phyloP scores from a whole-genome alignment of 2,329 filamentous ascomycete genomes.

The Orbilia oligospora region DNA sequence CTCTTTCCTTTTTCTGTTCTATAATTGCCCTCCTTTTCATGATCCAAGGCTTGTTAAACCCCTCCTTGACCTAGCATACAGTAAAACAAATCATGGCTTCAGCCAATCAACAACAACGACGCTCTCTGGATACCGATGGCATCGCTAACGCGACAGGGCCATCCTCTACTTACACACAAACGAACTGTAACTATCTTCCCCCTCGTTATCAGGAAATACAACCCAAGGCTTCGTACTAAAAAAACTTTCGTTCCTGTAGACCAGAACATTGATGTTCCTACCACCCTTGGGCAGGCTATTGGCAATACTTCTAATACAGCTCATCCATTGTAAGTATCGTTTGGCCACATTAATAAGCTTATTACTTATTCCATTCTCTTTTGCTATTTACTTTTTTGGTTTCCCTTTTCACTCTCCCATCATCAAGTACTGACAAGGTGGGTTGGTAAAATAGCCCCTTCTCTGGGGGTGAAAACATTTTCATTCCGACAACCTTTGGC shows the following conservation, averaged over 20 bases:
- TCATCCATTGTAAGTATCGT: conserved; percentile 10
- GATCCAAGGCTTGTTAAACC: neutral
- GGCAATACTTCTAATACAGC: neutral
- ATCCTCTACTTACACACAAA: neutral
- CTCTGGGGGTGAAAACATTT: conserved; percentile 28
- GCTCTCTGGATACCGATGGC: neutral
- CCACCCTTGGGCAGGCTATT: neutral
- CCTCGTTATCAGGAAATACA: neutral
- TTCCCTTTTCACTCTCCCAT: neutral
- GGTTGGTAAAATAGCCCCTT: conserved; percentile 19
- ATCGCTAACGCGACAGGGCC: neutral
- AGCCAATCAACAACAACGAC: neutral
- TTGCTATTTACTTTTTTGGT: neutral
- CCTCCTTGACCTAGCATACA: neutral
- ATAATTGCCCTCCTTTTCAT: neutral
- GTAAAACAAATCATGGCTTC: neutral
- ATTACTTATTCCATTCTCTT: neutral
- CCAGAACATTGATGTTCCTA: neutral
- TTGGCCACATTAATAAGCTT: too few relatives aligned
- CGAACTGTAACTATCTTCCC: neutral
- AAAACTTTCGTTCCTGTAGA: neutral
- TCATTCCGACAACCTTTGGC: conserved; percentile 15
- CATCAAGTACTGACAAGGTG: neutral
- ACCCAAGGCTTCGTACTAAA: neutral
- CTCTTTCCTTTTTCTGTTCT: neutral